phyloP scores from a whole-genome alignment of 768 basidiomycete species.

The Mrakia blollopis region DNA sequence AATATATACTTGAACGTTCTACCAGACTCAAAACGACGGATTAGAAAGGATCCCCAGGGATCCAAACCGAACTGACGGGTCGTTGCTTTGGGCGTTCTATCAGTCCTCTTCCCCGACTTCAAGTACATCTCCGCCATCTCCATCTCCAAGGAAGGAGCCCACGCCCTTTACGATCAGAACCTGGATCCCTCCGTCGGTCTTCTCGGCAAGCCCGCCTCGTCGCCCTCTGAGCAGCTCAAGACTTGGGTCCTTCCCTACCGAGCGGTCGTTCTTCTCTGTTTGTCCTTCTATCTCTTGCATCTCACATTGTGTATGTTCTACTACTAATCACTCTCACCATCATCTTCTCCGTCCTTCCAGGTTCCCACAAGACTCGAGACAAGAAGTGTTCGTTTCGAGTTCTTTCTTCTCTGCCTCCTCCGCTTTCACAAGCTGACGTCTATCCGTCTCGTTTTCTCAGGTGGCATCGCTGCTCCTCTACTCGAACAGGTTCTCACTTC shows the following conservation, averaged over 20 bases:
- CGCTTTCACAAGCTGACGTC: no score
- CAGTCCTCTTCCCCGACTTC: neutral
- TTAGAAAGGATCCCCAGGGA: no score
- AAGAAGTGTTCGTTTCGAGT: conserved; percentile 59
- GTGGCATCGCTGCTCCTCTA: conserved; percentile 66
- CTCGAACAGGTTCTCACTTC: conserved; percentile 41
- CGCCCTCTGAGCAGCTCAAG: conserved; percentile 46
- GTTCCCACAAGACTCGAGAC: conserved; percentile 89
- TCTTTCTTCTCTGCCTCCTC: no score
- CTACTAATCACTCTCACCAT: neutral
- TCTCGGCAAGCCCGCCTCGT: no score
- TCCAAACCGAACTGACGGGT: conserved; percentile 37
- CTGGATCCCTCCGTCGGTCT: no score
- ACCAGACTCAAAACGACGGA: no score
- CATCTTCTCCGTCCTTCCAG: conserved; percentile 48
- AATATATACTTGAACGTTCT: no score
- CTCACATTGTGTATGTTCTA: conserved; percentile 40
- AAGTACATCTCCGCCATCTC: no score
- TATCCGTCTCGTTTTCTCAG: no score
- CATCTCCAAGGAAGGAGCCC: no score
- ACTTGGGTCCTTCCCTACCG: conserved; percentile 87
- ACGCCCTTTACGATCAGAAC: no score
- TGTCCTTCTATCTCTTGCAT: neutral
- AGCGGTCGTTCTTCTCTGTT: conserved; percentile 83
- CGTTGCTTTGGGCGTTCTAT: neutral